Base-by-base conservation (phyloP, 2,329 filamentous ascomycete species). In the Elsinoe fawcettii region DNA sequence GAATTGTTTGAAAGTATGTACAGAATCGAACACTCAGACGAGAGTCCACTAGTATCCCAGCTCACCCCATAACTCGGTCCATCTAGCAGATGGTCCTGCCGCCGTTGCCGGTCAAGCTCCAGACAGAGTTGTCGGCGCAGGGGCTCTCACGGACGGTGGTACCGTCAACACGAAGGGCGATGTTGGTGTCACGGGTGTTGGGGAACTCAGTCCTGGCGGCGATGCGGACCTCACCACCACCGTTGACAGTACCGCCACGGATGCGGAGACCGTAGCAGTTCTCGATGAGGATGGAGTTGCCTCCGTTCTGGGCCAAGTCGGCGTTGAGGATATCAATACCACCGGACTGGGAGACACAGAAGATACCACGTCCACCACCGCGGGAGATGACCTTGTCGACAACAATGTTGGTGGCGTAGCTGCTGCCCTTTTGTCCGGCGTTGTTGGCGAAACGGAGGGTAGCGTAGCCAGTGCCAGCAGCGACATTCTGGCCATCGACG, bases 401-500 rank as follows among this genome's bases (percentile, higher is more conserved):
- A 51, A 68, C 77, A 49, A 82, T 71, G 62, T 82, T 82, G 20
- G 77, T 77, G 51, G 65, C 67, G 68, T 81, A 82, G 59, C 66
- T 69, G 5, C 78, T 78, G 61, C 76, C 71, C 25, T 71, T n/a
- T 3, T 70, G 69, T 60, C 75, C 71, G 1, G 79, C 80, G 62
- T 81, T 81, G 67, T 83, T 82, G 43, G 80, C 80, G 62, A 82
- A 76, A 2, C 80, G 77, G 14, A 83, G 69, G 0, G 80, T 82
- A 0, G 75, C 80, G 60, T 83, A 83, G 0, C 80, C 80, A 1
- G 70, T 80, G 0, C 77, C 77, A 0, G 71, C 58, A 0, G 69
- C 80, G 41, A 80, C 78, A 36, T 82, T 82, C 60, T 79, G 69
- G 32, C 79, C 79, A 49, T 82, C 79, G 5, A 83, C 80, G 8